Evolutionary conservation across 306 rosid genomes (phyloP).

Genomic region (Cicer pinnatifidum): DNA sequence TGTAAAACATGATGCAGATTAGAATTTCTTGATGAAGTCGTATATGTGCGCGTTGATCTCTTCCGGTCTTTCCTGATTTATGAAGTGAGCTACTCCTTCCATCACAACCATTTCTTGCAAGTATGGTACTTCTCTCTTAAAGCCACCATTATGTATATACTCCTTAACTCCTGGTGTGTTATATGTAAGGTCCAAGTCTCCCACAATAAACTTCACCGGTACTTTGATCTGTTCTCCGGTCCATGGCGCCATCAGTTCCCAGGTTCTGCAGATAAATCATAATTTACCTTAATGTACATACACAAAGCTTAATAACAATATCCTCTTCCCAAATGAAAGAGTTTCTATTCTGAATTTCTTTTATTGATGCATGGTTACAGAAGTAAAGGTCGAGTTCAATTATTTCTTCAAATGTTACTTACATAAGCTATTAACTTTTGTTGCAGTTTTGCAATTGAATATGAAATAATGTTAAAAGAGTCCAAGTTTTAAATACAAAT

Average conservation of each 20-base stretch:
- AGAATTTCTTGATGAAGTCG: slow-evolving; percentile 70
- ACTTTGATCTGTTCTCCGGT: slow-evolving; percentile 66
- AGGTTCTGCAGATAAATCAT: slow-evolving; percentile 59
- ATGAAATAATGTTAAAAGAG: not conserved
- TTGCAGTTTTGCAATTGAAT: not conserved
- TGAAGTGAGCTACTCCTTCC: slow-evolving; percentile 68
- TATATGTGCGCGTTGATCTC: slow-evolving; percentile 61
- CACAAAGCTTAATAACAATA: not conserved
- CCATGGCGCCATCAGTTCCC: slow-evolving; percentile 81
- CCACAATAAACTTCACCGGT: slow-evolving; percentile 72
- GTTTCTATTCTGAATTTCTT: slow-evolving; percentile 1
- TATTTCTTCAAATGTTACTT: not conserved
- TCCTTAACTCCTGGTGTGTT: slow-evolving; percentile 60
- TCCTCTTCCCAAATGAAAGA: slow-evolving; percentile 15
- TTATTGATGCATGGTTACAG: slow-evolving; percentile 1
- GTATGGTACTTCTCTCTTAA: slow-evolving; percentile 59
- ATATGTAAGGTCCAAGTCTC: slow-evolving; percentile 65
- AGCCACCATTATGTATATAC: slow-evolving; percentile 63
- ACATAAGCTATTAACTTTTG: not conserved
- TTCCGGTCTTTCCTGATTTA: slow-evolving; percentile 67
- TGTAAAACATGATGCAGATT: slow-evolving; percentile 13
- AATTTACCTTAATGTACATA: not conserved
- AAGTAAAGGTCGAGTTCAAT: slow-evolving; percentile 24
- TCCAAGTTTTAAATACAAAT: not conserved
- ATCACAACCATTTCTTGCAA: slow-evolving; percentile 67